phyloP scores from a whole-genome alignment of 331 rosid species.

The Malus hybrid region DNA sequence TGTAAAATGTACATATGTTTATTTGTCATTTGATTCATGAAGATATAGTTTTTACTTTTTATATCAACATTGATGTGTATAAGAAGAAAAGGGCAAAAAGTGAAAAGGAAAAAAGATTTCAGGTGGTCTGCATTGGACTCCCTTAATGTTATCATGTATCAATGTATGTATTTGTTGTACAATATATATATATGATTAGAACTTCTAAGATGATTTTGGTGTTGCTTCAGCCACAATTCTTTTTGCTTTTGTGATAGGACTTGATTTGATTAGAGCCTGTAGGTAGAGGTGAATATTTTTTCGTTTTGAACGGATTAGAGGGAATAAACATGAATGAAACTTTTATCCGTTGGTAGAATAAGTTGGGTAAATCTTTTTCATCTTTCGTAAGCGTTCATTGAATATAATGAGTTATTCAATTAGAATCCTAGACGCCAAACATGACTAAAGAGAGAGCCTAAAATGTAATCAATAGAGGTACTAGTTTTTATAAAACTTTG shows the following conservation, averaged over 20 bases:
- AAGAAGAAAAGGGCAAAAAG: slow-evolving; percentile 16
- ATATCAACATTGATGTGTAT: slow-evolving; percentile 57
- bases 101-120: not conserved
- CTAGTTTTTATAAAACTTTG: too few species aligned
- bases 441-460: too few species aligned
- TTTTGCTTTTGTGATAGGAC: not conserved
- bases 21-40: slow-evolving; percentile 52
- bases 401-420: too few species aligned
- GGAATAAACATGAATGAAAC: too few species aligned
- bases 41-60: slow-evolving; percentile 32
- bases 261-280: too few species aligned
- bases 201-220: not conserved
- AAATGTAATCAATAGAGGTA: too few species aligned
- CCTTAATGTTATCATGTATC: slow-evolving; percentile 26
- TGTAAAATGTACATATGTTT: slow-evolving; percentile 57
- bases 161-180: slow-evolving; percentile 14
- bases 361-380: too few species aligned
- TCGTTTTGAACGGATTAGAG: too few species aligned
- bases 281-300: too few species aligned
- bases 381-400: too few species aligned
- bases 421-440: too few species aligned
- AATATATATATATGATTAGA: not conserved
- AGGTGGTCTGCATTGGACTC: slow-evolving; percentile 54
- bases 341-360: too few species aligned
- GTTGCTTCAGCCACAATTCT: not conserved